Evolutionary conservation across 306 rosid genomes (phyloP), one percentile per base, ranked within the genome.

Genomic region (Sindora glabra): DNA sequence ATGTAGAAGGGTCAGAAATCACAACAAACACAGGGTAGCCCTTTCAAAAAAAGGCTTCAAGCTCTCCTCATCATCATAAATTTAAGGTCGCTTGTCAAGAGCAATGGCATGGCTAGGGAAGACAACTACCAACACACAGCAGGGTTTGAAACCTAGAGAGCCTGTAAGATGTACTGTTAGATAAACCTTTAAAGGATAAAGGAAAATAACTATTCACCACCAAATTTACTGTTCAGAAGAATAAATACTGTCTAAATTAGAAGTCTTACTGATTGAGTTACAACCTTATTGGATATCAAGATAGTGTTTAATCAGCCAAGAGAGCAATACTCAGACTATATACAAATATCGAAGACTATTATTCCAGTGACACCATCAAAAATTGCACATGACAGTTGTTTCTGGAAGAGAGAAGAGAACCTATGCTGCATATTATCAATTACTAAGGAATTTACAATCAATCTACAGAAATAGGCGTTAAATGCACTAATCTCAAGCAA

Each of bases 401-500:
- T 66, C 50, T 56, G 29, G 50, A 67, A 48, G 64, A 32, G 34
- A 34, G 42, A 19, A 56, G 19, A 5, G 17, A 56, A 39, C 40
- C 12, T 22, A 40, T 16, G 26, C 25, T 3, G 17, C 62, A 56
- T 22, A 22, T 37, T 22, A 21, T 36, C 26, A 45, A 67, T n/a
- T 44, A n/a, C 30, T 17, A 10, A 33, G 52, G 53, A 64, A 46
- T 48, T 73, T 46, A 52, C 33, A 54, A 44, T 22, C 44, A 56
- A 63, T 64, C 67, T 68, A 61, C 37, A 37, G 32, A 64, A 36
- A 30, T 61, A 42, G 58, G 69, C 45, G 52, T 66, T 53, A 65
- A 34, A 40, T 63, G 59, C 30, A 59, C 77, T 59, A 57, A 64
- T 48, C 68, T 40, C 65, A 72, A 27, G 68, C 52, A 71, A 56